Percentiles rank a stretch among this genome's conserved stretches.
Conservation (phyloP, 345 rosid species). For the Pugionium cornutum region DNA sequence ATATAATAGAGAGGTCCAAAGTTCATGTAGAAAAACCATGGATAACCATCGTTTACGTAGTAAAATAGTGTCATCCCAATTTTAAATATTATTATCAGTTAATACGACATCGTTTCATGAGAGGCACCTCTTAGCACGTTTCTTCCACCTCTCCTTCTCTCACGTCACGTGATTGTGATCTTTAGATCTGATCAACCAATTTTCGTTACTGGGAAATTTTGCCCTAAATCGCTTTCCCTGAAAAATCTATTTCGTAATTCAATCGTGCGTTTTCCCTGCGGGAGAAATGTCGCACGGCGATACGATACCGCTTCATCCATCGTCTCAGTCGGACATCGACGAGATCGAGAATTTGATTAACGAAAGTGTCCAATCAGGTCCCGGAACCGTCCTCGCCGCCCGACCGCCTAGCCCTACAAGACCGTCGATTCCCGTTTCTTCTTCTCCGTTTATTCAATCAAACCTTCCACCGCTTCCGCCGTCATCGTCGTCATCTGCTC, state of each 20-base stretch:
- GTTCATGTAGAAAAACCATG: no score
- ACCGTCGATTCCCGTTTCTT: slow-evolving; percentile 69
- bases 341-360: slow-evolving; percentile 90
- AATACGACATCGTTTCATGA: no score
- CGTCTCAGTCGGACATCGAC: slow-evolving; percentile 95
- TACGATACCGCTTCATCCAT: slow-evolving; percentile 68
- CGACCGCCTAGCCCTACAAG: slow-evolving; percentile 77
- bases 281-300: slow-evolving; percentile 69
- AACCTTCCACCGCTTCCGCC: slow-evolving; percentile 53
- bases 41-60: no score
- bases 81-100: no score
- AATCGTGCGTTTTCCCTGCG: no score
- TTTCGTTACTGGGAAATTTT: not conserved
- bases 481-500: slow-evolving; percentile 31
- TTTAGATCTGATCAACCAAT: slow-evolving; percentile 13
- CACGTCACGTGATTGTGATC: not conserved
- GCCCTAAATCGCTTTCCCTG: slow-evolving; percentile 18
- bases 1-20: no score
- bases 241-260: slow-evolving; percentile 17
- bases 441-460: slow-evolving; percentile 64
- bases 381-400: slow-evolving; percentile 76
- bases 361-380: slow-evolving; percentile 61
- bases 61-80: no score
- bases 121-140: no score
- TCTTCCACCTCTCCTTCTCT: no score